Evolutionary conservation across 441 rosid genomes (phyloP).

Genomic region (Daphne laureola): DNA sequence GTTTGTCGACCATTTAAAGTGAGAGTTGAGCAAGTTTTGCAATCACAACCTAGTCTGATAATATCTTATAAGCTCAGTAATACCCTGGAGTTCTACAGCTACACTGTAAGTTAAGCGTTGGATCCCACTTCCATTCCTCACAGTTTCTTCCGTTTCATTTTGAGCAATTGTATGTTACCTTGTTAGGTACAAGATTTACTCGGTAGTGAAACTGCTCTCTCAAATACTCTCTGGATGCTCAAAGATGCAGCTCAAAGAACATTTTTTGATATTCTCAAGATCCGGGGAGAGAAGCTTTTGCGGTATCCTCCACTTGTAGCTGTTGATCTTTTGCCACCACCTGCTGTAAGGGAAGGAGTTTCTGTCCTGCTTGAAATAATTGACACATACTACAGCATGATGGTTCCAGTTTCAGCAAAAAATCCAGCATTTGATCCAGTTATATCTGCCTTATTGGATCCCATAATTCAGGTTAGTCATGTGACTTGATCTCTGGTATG

Average conservation of each 20-base stretch:
- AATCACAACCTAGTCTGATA: conserved; percentile 94
- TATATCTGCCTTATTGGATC: conserved; percentile 83
- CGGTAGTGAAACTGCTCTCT: conserved; percentile 78
- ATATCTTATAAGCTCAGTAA: conserved; percentile 80
- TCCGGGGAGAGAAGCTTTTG: conserved; percentile 85
- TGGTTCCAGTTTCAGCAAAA: conserved; percentile 66
- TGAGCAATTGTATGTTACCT: conserved; percentile 12
- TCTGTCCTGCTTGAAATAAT: conserved; percentile 84
- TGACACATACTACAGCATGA: conserved; percentile 72
- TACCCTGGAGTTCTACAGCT: conserved; percentile 88
- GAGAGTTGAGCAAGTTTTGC: conserved; percentile 95
- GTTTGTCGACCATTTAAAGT: conserved; percentile 98
- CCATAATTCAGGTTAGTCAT: conserved; percentile 72
- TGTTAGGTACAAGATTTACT: conserved; percentile 83
- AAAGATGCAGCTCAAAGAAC: conserved; percentile 93
- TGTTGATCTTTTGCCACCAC: conserved; percentile 86
- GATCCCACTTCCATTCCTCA: conserved; percentile 1
- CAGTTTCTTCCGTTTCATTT: conserved; percentile 5
- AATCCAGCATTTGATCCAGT: conserved; percentile 71
- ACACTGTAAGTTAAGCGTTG: conserved; percentile 58
- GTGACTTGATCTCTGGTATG: conserved; percentile 2
- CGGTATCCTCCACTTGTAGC: conserved; percentile 94
- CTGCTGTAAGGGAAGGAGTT: conserved; percentile 90
- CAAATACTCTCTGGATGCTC: conserved; percentile 75
- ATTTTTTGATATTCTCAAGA: conserved; percentile 79